Base-by-base conservation (phyloP, 257 asterid species). In the Nicotiana benthamiana region DNA sequence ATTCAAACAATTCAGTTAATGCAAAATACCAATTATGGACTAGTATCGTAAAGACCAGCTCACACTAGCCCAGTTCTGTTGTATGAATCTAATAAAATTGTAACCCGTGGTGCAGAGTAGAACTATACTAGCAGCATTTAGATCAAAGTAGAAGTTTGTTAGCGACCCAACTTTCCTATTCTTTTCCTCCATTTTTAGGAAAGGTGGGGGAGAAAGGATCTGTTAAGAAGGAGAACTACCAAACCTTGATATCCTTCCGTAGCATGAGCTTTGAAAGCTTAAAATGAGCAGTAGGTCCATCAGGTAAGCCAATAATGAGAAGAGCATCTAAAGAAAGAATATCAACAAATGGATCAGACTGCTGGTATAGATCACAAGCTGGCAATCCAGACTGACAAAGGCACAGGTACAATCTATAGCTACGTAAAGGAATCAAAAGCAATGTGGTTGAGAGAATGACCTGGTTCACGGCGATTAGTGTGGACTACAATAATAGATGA, bases 261-360 rank as follows among this genome's bases (percentile, higher is more conserved):
- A 95, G 83, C 81, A 87, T 91, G 85, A 95, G 93, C 54, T 83
- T 91, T 28, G 97, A 92, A 40, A 95, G 94, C 89, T 92, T 95
- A 89, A 95, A 93, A 88, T 95, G 98, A 30, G 98, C 99, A 79
- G 97, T 95, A 32, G 99, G 99, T 82, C 99, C 99, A 81, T 87
- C 90, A 43, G 99, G 99, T 74, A 95, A 83, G 70, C 90, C 95
- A 68, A 95, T 90, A 75, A 95, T 20, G 9, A 93, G 82, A 62
- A 95, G 90, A 83, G 93, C 98, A 89, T 95, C 99, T 94, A 91
- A 89, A 84, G 80, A 64, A 77, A 60, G 77, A 81, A 57, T 8
- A 56, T 30, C 4, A 56, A 34, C 60, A 20, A 77, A 24, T 26
- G 20, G 56, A 77, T 77, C 43, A 63, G 36, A 46, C 56, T 34